A percentile compares a stretch with the other conserved stretches of the same genome.
Evolutionary conservation across 768 basidiomycete genomes (phyloP).

Genomic region (Mycena epipterygia): DNA sequence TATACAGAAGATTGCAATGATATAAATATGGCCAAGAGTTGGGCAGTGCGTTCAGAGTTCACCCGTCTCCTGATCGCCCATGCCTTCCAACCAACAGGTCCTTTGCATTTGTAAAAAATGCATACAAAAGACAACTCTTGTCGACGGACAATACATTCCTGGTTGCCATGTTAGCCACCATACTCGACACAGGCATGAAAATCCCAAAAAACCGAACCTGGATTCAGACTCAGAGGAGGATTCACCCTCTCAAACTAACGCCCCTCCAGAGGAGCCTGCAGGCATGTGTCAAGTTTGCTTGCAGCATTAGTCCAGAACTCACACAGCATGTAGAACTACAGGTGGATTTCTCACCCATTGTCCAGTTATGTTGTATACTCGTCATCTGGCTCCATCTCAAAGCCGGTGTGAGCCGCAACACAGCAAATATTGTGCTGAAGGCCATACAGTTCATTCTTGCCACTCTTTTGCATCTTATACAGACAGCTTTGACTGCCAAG

Average conservation of each 20-base stretch:
- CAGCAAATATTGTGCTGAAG: conserved; percentile 5
- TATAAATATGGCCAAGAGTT: background rate
- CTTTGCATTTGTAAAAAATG: background rate
- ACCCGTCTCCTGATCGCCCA: background rate
- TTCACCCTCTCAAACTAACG: too few relatives aligned
- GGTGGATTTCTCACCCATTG: background rate
- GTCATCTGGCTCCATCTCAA: conserved; percentile 15
- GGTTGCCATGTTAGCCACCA: background rate
- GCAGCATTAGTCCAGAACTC: background rate
- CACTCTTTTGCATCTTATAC: background rate
- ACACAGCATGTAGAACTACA: background rate
- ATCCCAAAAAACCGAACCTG: background rate
- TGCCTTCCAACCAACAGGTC: background rate
- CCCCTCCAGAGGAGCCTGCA: too few relatives aligned
- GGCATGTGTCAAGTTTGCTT: too few relatives aligned
- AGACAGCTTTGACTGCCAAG: background rate
- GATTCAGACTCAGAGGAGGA: background rate
- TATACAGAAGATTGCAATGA: background rate
- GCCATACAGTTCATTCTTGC: conserved; percentile 15
- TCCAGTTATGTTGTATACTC: background rate
- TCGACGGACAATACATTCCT: background rate
- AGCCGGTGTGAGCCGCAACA: conserved; percentile 2
- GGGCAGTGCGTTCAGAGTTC: background rate
- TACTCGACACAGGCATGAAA: background rate
- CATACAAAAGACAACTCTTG: background rate